Conservation (phyloP, 768 basidiomycete genomes). For the Leccinum boreale region DNA sequence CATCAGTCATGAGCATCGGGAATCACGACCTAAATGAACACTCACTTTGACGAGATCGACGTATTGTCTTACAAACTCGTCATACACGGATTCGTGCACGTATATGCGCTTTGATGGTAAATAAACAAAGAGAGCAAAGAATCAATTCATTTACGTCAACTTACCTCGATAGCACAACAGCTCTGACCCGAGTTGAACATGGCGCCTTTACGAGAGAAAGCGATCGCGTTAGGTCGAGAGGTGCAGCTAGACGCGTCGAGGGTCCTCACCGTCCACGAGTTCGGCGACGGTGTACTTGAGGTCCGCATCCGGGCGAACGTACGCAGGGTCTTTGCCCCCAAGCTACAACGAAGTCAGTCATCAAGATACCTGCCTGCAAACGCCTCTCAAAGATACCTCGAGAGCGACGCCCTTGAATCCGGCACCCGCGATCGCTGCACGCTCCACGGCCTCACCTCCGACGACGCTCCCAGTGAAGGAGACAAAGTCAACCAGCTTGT, state of each 20-base stretch:
- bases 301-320: slow-evolving; percentile 86
- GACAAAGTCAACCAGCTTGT: slow-evolving; percentile 73
- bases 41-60: slow-evolving; percentile 70
- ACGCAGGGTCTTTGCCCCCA: slow-evolving; percentile 97
- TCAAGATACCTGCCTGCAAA: neutral
- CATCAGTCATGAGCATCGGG: neutral
- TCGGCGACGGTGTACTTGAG: slow-evolving; percentile 78
- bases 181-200: slow-evolving; percentile 98
- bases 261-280: slow-evolving; percentile 77
- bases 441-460: slow-evolving; percentile 72
- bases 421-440: slow-evolving; percentile 57
- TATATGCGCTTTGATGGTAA: slow-evolving; percentile 69
- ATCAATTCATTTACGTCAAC: slow-evolving; percentile 8
- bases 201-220: slow-evolving; percentile 49
- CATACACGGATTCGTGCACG: slow-evolving; percentile 82
- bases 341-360: slow-evolving; percentile 47
- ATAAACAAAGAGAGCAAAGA: neutral
- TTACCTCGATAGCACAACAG: slow-evolving; percentile 88
- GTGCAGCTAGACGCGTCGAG: neutral
- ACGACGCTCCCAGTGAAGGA: slow-evolving; percentile 88
- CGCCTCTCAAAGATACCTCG: slow-evolving; percentile 48
- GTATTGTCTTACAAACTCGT: slow-evolving; percentile 71
- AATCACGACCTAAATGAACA: neutral
- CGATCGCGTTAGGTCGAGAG: neutral
- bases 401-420: slow-evolving; percentile 87